Base-by-base conservation (phyloP, 495 filamentous ascomycete species). In the Barbatosphaeria neglecta region DNA sequence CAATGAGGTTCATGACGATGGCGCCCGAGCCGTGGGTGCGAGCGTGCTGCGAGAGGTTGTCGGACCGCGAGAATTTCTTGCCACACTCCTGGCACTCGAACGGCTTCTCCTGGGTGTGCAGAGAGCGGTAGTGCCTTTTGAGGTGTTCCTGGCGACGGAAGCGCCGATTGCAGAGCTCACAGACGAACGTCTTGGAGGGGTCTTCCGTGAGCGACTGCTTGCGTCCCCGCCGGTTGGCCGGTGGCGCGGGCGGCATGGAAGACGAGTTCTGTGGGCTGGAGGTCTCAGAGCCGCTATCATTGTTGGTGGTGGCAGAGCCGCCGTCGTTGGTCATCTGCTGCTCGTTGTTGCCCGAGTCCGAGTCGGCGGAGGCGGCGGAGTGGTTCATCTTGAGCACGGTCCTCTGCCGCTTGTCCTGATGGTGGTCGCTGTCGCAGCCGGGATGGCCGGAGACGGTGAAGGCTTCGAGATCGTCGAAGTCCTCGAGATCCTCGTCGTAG, bases 181-280 rank as follows among this genome's bases (percentile, higher is more conserved):
- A 99, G 44, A 94, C 85, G 55, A 97, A 99, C 0, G 88, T 95
- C 81, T 99, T 99, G 54, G 87, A 93, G 4, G 93, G 92, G 56
- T 99, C 92, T 52, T 99, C 92, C 16, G 92, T 97, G 61, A 97
- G 65, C 1, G 93, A 97, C 69, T 99, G 92, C 79, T 99, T 99
- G 64, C 92, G 90, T 24, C 92, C 92, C 47, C 92, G 89, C 53
- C 92, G 93, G 67, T 86, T 90, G 55, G 87, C 78, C 8, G 84
- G 86, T 20, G 78, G 75, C 9, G 77, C 70, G 0, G 73, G 59
- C 24, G 76, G 60, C 25, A 66, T 51, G 37, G 70, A 62, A 38
- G 59, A 40, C 9, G 55, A 53, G 27, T 48, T 50, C 15, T 25
- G 20, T 6, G 17, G 18, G 39, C 39, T 41, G 6, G 58, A 39